A percentile compares a stretch with the other conserved stretches of the same genome.
Conservation (phyloP, 352 stramenopile genomes). For the Globisporangium paddicum region DNA sequence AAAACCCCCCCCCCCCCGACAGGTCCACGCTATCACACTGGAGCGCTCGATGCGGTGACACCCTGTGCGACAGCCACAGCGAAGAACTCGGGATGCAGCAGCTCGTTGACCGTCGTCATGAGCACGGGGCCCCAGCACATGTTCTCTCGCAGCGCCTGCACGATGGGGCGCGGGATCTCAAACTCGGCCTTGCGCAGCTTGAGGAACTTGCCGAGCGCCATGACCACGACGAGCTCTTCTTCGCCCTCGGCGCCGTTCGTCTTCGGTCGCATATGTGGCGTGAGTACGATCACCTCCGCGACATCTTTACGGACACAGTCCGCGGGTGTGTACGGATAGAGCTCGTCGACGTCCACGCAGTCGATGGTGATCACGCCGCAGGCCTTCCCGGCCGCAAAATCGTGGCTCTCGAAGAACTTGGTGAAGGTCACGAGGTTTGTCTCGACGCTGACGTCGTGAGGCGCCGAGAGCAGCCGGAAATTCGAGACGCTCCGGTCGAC, state of each 20-base stretch:
- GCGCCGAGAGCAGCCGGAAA: conserved; percentile 22
- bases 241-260: not conserved
- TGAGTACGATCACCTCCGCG: not conserved
- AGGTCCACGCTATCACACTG: no score
- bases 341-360: conserved; percentile 38
- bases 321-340: conserved; percentile 37
- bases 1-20: no score
- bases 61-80: not conserved
- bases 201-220: not conserved
- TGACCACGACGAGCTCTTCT: not conserved
- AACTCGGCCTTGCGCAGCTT: not conserved
- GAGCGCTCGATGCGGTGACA: no score
- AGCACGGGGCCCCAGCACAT: conserved; percentile 4
- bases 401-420: conserved; percentile 20
- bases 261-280: not conserved
- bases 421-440: conserved; percentile 33
- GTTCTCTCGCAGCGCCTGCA: not conserved
- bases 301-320: conserved; percentile 26
- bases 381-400: not conserved
- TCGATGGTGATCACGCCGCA: conserved; percentile 28
- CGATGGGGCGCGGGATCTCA: not conserved
- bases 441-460: conserved; percentile 25
- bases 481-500: conserved; percentile 20
- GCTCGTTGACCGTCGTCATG: conserved; percentile 4
- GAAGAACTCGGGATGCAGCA: conserved; percentile 9